A percentile compares a stretch with the other conserved stretches of the same genome.
Evolutionary conservation across 2,329 filamentous ascomycete species (phyloP).

Genomic region (Colletotrichum musicola): DNA sequence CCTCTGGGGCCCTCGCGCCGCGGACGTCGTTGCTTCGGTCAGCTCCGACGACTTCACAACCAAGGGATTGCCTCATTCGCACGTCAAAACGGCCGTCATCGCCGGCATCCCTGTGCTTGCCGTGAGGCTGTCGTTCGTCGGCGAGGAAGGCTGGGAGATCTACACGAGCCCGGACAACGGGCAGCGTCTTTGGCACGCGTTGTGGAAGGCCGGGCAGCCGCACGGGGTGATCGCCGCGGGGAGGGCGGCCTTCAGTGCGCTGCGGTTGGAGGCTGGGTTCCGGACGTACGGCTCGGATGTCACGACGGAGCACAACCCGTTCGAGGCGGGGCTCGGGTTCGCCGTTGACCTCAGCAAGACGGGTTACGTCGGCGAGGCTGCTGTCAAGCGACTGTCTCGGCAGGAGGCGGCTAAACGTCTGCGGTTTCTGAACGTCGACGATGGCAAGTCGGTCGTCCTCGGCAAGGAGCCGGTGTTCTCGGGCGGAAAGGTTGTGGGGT

Average conservation of each 20-base stretch:
- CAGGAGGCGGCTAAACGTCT: conserved; percentile 49
- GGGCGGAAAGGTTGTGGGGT: conserved; percentile 61
- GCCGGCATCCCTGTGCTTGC: conserved; percentile 68
- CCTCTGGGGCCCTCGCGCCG: conserved; percentile 70
- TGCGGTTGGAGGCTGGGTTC: conserved; percentile 72
- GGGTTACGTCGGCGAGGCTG: conserved; percentile 64
- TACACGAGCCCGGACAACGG: conserved; percentile 71
- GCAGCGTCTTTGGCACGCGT: conserved; percentile 68
- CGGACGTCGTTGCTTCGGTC: conserved; percentile 61
- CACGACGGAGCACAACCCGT: conserved; percentile 71
- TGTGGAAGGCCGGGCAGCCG: conserved; percentile 66
- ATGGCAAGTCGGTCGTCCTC: conserved; percentile 67
- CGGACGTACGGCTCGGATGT: conserved; percentile 69
- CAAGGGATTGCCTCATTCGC: conserved; percentile 62
- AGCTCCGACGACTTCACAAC: conserved; percentile 60
- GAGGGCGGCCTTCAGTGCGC: conserved; percentile 67
- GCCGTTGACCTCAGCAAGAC: conserved; percentile 62
- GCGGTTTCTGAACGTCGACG: conserved; percentile 67
- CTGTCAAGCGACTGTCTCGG: conserved; percentile 57
- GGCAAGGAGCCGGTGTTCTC: conserved; percentile 73
- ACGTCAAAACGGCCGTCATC: conserved; percentile 61
- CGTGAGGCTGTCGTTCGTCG: conserved; percentile 70
- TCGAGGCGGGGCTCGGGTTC: conserved; percentile 67
- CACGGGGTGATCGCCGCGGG: conserved; percentile 71
- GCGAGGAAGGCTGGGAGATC: conserved; percentile 73